Percentiles rank a stretch among this genome's conserved stretches.
These are phyloP conservation scores for Ceratocystis papillata DNA, from an alignment of 2,329 filamentous ascomycete genomes.

Conservation along the genomic window DNA sequence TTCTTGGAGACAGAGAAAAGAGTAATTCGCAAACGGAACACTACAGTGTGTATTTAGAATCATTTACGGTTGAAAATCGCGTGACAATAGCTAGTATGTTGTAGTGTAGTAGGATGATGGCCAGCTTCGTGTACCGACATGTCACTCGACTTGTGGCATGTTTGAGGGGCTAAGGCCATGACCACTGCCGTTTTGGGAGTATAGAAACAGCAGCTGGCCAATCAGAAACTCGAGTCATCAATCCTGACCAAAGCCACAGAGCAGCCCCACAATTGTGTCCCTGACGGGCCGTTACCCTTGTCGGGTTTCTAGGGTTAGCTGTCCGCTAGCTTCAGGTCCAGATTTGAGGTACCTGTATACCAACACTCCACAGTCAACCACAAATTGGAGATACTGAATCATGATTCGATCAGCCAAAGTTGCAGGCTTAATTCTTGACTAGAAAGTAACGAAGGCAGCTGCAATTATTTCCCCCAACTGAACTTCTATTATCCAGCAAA, in stretches of 20 bases:
- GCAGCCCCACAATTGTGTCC: constrained; percentile 7
- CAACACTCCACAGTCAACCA: constrained; percentile 7
- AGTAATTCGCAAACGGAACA: constrained; percentile 3
- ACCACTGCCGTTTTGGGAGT: neutral
- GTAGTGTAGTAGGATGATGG: constrained; percentile 6
- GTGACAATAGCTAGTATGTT: neutral
- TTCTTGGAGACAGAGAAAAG: neutral
- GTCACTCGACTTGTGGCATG: constrained; percentile 14
- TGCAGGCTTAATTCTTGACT: too few species aligned
- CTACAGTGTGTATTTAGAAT: neutral
- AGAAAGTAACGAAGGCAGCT: neutral
- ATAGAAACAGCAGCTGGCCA: neutral
- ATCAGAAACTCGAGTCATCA: neutral
- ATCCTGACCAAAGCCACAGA: neutral
- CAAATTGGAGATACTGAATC: neutral
- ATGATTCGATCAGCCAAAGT: neutral
- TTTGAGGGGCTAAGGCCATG: neutral
- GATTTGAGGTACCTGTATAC: neutral
- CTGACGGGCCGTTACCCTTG: constrained; percentile 5
- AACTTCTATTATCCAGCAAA: neutral
- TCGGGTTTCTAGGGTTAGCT: neutral
- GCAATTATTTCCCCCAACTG: neutral
- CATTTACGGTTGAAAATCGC: neutral
- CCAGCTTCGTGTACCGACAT: constrained; percentile 9
- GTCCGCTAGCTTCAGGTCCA: neutral